Evolutionary conservation across 169 alveolate species (phyloP).

Genomic region (Plasmodium vinckei): DNA sequence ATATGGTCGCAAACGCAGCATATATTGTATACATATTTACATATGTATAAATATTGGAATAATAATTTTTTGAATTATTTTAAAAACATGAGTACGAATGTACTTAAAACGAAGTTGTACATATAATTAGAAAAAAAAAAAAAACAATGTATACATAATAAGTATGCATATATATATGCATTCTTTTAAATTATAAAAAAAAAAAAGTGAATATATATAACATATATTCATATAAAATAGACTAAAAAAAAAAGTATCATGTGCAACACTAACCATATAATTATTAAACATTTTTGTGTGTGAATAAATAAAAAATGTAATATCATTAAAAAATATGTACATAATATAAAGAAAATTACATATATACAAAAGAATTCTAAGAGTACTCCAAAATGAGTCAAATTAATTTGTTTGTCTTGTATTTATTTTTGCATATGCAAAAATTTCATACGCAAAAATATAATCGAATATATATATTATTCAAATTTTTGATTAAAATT

Average conservation of each 20-base stretch:
- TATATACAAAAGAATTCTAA: background rate
- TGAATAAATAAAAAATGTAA: background rate
- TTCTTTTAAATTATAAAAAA: conserved; percentile 11
- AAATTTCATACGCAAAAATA: too few relatives aligned
- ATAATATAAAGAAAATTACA: background rate
- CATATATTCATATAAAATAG: too few relatives aligned
- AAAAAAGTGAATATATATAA: background rate
- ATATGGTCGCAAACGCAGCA: too few relatives aligned
- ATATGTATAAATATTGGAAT: background rate
- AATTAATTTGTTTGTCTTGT: conserved; percentile 28
- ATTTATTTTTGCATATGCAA: conserved; percentile 9
- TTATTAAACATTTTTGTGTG: conserved; percentile 8
- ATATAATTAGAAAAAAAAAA: conserved; percentile 8
- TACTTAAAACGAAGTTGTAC: background rate
- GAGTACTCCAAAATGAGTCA: conserved; percentile 8
- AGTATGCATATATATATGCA: conserved; percentile 10
- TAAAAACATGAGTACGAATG: conserved; percentile 5
- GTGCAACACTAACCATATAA: conserved; percentile 17
- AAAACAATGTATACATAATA: conserved; percentile 2
- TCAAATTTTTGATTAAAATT: too few relatives aligned
- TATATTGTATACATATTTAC: too few relatives aligned
- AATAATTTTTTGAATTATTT: conserved; percentile 8
- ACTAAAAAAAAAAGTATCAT: conserved; percentile 47
- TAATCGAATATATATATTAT: too few relatives aligned
- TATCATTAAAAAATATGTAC: conserved; percentile 32